These are phyloP conservation scores for Fomitopsis betulina DNA, from an alignment of 1,284 basidiomycete genomes.

Conservation along the genomic window DNA sequence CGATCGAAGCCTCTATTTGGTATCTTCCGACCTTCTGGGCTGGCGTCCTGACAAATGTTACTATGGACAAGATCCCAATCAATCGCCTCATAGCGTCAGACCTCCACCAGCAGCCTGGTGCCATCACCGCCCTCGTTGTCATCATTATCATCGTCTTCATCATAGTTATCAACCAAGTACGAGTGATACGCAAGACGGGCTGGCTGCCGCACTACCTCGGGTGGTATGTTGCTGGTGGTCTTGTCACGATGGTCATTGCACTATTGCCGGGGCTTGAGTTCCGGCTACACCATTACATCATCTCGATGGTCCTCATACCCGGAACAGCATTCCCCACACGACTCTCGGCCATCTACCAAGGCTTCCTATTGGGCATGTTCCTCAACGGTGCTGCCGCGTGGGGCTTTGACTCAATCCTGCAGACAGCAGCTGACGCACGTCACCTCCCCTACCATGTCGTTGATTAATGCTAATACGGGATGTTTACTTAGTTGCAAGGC, in stretches of 20 bases:
- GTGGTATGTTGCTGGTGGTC: slow-evolving; percentile 68
- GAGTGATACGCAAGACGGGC: slow-evolving; percentile 82
- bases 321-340: slow-evolving; percentile 81
- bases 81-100: slow-evolving; percentile 71
- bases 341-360: slow-evolving; percentile 74
- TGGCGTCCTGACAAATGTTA: slow-evolving; percentile 66
- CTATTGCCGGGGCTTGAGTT: slow-evolving; percentile 66
- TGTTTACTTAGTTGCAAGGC: slow-evolving; percentile 49
- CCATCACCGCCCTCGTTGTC: slow-evolving; percentile 67
- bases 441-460: slow-evolving; percentile 1
- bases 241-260: slow-evolving; percentile 63
- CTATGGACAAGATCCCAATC: slow-evolving; percentile 68
- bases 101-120: slow-evolving; percentile 64
- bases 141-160: slow-evolving; percentile 60
- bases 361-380: slow-evolving; percentile 80
- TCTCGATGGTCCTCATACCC: slow-evolving; percentile 73
- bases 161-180: slow-evolving; percentile 69
- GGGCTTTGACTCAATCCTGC: slow-evolving; percentile 76
- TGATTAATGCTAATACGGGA: slow-evolving; percentile 2
- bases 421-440: slow-evolving; percentile 70
- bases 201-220: slow-evolving; percentile 72
- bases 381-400: slow-evolving; percentile 74
- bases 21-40: slow-evolving; percentile 81
- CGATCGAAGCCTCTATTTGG: slow-evolving; percentile 70
- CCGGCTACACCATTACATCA: slow-evolving; percentile 73